Evolutionary conservation across 2,329 filamentous ascomycete species (phyloP), one percentile per base, ranked within the genome.

Genomic region (Onygenales sp.): DNA sequence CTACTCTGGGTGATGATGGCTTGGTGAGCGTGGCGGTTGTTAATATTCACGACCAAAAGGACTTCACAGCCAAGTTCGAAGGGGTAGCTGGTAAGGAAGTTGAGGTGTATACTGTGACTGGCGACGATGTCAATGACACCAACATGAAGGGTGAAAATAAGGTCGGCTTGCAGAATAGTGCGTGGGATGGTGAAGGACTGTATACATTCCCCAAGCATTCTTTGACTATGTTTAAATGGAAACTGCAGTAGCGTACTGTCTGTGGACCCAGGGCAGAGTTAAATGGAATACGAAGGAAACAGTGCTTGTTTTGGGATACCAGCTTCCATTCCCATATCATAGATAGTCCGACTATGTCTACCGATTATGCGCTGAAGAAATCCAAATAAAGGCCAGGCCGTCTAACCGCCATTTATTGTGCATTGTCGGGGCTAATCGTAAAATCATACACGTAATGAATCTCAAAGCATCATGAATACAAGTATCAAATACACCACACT

Each of bases 131-230:
- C 21, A 68, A 75, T 13, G 79, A 79, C 14, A 78, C 78, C 4
- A 90, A 90, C 63, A 83, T 78, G 40, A 79, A 77, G 4, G 78
- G 74, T 3, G 78, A 80, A 59, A 74, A 87, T 62, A 79, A 82
- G 52, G 85, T 89, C 10, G 73, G 72, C 1, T 72, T 87, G 52
- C 64, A 74, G 53, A 80, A 85, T 67, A 77, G 73, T 7, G 78
- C 70, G 43, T 89, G 86, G 85, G 74, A 83, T 63, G 83, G 79
- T 0, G 68, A 78, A 63, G 83, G 80, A 1, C 66, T 70, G 43
- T 89, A 80, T 62, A 78, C 70, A 2, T 91, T 91, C 67, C 74
- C 77, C 1, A 88, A 83, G 72, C 81, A 85, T 65, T 87, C 84
- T 2, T 76, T 90, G 46, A 88, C 84, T 2, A 70, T 90, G 68